Conservation (phyloP, 2,329 filamentous ascomycete species). For the Cephalotrichum gorgonifer region DNA sequence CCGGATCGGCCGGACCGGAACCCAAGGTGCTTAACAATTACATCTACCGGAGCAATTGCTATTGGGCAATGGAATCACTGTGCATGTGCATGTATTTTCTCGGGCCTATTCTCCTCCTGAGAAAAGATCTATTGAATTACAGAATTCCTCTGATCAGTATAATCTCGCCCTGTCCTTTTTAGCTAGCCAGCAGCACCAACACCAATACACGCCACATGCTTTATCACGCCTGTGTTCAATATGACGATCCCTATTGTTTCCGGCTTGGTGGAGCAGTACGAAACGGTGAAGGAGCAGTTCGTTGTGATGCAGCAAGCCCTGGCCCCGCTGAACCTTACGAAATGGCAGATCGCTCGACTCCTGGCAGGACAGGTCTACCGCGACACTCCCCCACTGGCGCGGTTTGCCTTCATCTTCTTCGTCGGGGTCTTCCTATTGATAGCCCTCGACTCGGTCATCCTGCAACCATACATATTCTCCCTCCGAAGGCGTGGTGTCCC, state of each 20-base stretch:
- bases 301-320: constrained; percentile 3
- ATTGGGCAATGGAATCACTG: too few relatives aligned
- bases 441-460: constrained; percentile 1
- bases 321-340: constrained; percentile 1
- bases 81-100: too few relatives aligned
- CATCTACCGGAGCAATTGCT: too few relatives aligned
- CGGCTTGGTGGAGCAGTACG: neutral
- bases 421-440: neutral
- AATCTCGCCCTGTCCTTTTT: too few relatives aligned
- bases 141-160: too few relatives aligned
- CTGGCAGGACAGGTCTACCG: constrained; percentile 2
- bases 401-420: neutral
- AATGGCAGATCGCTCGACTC: constrained; percentile 5
- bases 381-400: neutral
- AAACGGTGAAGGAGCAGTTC: constrained; percentile 1
- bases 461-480: constrained; percentile 1
- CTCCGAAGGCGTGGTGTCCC: neutral
- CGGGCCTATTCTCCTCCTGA: too few relatives aligned
- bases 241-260: neutral
- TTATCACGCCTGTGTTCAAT: neutral
- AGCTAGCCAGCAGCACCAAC: too few relatives aligned
- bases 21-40: too few relatives aligned
- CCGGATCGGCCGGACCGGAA: too few relatives aligned
- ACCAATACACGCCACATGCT: neutral
- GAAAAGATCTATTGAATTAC: too few relatives aligned